Percentiles rank a stretch among this genome's conserved stretches.
Evolutionary conservation across 2,329 filamentous ascomycete genomes (phyloP).

Genomic region (Colletotrichum sp.): DNA sequence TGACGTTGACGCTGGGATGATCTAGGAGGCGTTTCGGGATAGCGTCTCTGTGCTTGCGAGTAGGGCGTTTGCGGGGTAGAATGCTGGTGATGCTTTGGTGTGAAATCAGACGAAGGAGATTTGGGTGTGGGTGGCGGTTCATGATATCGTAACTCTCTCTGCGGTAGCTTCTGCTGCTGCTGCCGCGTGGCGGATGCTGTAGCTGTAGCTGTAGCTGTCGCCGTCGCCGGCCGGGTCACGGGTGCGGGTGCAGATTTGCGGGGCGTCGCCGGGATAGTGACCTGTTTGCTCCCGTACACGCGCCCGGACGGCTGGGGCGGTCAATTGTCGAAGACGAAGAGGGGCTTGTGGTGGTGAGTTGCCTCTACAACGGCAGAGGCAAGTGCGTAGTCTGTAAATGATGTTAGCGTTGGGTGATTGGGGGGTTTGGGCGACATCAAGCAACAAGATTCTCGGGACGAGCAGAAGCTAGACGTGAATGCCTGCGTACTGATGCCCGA

Average conservation of each 20-base stretch:
- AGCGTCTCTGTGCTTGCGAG: not conserved
- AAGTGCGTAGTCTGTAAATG: conserved; percentile 71
- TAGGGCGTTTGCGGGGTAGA: not conserved
- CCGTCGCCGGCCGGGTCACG: conserved; percentile 37
- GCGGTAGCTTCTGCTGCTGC: not conserved
- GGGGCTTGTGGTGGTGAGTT: conserved; percentile 79
- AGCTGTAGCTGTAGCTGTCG: not conserved
- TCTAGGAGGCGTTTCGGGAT: not conserved
- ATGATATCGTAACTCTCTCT: not conserved
- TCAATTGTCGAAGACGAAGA: conserved; percentile 72
- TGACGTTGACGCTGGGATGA: not conserved
- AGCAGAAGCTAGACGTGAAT: not conserved
- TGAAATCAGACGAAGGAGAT: not conserved
- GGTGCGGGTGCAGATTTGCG: conserved; percentile 38
- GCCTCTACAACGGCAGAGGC: conserved; percentile 83
- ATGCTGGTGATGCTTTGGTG: not conserved
- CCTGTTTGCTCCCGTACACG: conserved; percentile 27
- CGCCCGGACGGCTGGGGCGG: conserved; percentile 23
- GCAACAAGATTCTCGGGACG: not conserved
- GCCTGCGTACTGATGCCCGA: not conserved
- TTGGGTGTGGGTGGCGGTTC: not conserved
- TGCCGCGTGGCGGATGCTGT: not conserved
- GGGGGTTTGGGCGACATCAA: not conserved
- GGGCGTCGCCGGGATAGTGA: conserved; percentile 28
- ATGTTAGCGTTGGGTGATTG: not conserved